Conservation (phyloP, 2,329 filamentous ascomycete species). For the Cordyceps sp. region DNA sequence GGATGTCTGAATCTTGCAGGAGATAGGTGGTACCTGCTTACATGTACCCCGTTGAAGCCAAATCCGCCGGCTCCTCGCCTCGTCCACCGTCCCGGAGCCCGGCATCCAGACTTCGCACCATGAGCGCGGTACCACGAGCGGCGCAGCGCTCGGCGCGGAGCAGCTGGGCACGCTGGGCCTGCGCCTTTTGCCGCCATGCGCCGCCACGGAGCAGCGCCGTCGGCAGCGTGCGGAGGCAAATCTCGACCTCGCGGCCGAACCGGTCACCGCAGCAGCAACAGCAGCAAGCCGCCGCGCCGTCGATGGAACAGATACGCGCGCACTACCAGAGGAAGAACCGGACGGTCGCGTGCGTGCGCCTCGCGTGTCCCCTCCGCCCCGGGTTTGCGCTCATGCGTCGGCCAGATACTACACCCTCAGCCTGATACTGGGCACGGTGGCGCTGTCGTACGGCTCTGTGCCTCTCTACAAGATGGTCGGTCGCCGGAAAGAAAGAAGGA, state of each 20-base stretch:
- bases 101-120: constrained; percentile 6
- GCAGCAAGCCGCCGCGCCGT: constrained; percentile 10
- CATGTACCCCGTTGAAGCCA: no score
- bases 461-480: constrained; percentile 74
- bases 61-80: no score
- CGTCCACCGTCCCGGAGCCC: background rate
- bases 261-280: constrained; percentile 10
- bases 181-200: constrained; percentile 19
- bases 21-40: no score
- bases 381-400: constrained; percentile 6
- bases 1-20: no score
- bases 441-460: constrained; percentile 68
- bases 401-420: constrained; percentile 57
- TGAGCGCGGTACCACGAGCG: constrained; percentile 23
- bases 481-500: no score
- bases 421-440: constrained; percentile 63
- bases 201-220: constrained; percentile 6
- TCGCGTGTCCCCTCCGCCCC: constrained; percentile 1
- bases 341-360: constrained; percentile 28
- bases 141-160: constrained; percentile 13
- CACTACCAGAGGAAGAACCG: constrained; percentile 52
- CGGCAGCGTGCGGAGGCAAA: constrained; percentile 14
- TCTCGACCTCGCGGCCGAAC: constrained; percentile 13
- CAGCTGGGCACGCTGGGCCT: constrained; percentile 15
- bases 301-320: constrained; percentile 47